These are phyloP conservation scores for apple (Malus domestica) DNA, from an alignment of 306 rosid genomes.

Conservation along the genomic window ASM211411v1 NC_041805.1:10150001-10150500, in stretches of 20 bases:
- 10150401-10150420: background rate
- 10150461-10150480: background rate
- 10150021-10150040: background rate
- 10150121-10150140: slow-evolving; percentile 10
- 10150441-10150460: slow-evolving; percentile 8
- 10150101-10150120: slow-evolving; percentile 4
- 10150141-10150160: slow-evolving; percentile 9
- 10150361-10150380: background rate
- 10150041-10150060: background rate
- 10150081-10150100: background rate
- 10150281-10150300: background rate
- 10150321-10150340: background rate
- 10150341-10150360: background rate
- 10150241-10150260: background rate
- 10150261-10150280: background rate
- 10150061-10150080: background rate
- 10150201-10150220: background rate
- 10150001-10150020: background rate
- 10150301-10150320: background rate
- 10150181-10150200: background rate
- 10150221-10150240: background rate
- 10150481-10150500: slow-evolving; percentile 2
- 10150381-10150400: background rate
- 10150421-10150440: background rate
- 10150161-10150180: background rate